Evolutionary conservation across 495 filamentous ascomycete genomes (phyloP), one percentile per base, ranked within the genome.

Genomic region (Penicillium roqueforti): DNA sequence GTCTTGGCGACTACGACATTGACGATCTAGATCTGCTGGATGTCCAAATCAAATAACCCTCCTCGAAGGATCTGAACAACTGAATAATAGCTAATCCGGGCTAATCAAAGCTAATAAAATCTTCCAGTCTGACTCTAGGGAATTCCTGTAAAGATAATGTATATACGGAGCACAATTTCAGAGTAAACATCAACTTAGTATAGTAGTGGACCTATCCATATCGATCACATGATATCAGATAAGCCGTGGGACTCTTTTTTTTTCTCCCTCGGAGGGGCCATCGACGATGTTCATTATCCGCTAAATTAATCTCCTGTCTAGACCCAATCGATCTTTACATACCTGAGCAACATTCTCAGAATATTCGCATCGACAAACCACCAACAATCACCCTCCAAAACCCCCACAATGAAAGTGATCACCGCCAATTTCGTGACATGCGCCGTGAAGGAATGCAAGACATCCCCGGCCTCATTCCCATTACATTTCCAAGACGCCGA

Each of bases 391-490:
- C 26, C 9, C 34, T 14, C 16, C 6, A 38, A 54, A n/a, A 13
- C 22, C 29, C 14, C 22, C 48, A 16, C 29, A 41, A 62, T 99
- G 93, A 99, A 97, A 71, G 75, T 99, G 55, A 82, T 99, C 41
- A 97, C 92, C 43, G 87, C 92, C 60, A 97, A 97, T 73, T 99
- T 97, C 70, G 79, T 99, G 62, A 92, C 90, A 54, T 99, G 93
- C 80, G 92, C 93, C 19, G 86, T 95, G 61, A 96, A 95, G 72
- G 71, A 87, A 32, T 99, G 93, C 85, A 96, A 96, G 71, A 75
- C 84, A 50, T 81, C 82, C 8, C 69, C 84, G 9, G 70, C 76
- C 31, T 87, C 91, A 9, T 97, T 95, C 62, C 92, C 95, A 0
- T 78, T 97, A 19, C 95, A 97, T 68, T 92, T 92, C 44, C 82